Evolutionary conservation across 169 alveolate genomes (phyloP).

Genomic region (Toxoplasma gondii): DNA sequence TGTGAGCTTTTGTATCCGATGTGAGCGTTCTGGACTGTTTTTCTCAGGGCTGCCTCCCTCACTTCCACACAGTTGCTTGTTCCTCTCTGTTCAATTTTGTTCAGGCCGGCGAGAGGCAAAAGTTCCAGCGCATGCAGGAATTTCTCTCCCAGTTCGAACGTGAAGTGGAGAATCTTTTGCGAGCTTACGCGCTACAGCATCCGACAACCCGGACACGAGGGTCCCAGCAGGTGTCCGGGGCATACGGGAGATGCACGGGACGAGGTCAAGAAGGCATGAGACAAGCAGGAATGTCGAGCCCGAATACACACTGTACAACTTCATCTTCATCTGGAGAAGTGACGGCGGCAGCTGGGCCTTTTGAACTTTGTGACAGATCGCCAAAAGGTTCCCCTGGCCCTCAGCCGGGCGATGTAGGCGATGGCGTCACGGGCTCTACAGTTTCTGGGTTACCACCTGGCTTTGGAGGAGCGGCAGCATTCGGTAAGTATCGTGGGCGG

Average conservation of each 20-base stretch:
- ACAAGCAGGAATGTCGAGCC: background rate
- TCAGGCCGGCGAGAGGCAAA: slow-evolving; percentile 55
- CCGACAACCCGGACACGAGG: background rate
- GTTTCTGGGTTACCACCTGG: background rate
- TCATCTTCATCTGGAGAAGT: background rate
- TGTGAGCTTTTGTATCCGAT: too few species aligned
- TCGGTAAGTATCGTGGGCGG: background rate
- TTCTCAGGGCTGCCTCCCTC: too few species aligned
- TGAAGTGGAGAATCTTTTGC: slow-evolving; percentile 53
- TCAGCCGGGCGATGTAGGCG: background rate
- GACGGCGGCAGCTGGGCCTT: background rate
- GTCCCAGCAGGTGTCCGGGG: background rate
- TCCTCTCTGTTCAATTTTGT: background rate
- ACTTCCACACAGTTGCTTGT: too few species aligned
- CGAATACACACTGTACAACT: background rate
- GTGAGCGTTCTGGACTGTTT: too few species aligned
- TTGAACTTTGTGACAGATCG: too few species aligned
- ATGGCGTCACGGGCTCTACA: background rate
- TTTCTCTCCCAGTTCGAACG: slow-evolving; percentile 42
- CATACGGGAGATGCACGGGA: background rate
- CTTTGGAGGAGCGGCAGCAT: background rate
- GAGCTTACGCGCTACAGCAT: slow-evolving; percentile 53
- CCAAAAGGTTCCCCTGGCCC: too few species aligned
- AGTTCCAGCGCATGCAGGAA: slow-evolving; percentile 55
- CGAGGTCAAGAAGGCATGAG: background rate